phyloP scores from a whole-genome alignment of 1,139 yeast species.

The Magnusiomyces ingens region DNA sequence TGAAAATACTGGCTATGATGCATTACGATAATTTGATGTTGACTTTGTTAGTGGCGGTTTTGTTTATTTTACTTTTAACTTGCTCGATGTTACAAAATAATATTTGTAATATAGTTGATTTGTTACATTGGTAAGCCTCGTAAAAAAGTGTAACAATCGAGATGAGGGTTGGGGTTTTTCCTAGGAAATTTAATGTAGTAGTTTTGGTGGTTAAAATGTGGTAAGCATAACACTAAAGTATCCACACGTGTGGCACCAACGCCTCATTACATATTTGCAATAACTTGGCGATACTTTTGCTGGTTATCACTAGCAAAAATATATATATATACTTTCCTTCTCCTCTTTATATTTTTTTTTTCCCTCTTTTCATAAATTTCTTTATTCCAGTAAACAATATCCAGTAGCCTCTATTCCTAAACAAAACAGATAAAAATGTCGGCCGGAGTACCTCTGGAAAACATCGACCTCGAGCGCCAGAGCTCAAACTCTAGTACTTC shows the following conservation, averaged over 20 bases:
- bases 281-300: background rate
- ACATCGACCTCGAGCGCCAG: constrained; percentile 1
- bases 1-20: too few relatives aligned
- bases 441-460: background rate
- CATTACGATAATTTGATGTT: too few relatives aligned
- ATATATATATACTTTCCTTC: background rate
- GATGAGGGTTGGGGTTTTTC: too few relatives aligned
- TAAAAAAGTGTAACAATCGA: too few relatives aligned
- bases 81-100: too few relatives aligned
- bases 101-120: too few relatives aligned
- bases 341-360: background rate
- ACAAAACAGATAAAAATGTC: background rate
- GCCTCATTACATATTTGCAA: background rate
- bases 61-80: too few relatives aligned
- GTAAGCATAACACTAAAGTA: background rate
- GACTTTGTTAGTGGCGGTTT: too few relatives aligned
- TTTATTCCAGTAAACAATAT: too few relatives aligned
- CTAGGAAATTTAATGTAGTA: too few relatives aligned
- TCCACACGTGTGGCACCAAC: background rate
- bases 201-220: too few relatives aligned
- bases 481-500: background rate
- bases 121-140: too few relatives aligned
- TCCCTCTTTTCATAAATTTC: background rate
- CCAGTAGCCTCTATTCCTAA: background rate
- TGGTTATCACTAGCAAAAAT: background rate